Percentiles rank a stretch among this genome's conserved stretches.
phyloP scores from a whole-genome alignment of 2,329 filamentous ascomycete genomes.

The Penicillium sp. region DNA sequence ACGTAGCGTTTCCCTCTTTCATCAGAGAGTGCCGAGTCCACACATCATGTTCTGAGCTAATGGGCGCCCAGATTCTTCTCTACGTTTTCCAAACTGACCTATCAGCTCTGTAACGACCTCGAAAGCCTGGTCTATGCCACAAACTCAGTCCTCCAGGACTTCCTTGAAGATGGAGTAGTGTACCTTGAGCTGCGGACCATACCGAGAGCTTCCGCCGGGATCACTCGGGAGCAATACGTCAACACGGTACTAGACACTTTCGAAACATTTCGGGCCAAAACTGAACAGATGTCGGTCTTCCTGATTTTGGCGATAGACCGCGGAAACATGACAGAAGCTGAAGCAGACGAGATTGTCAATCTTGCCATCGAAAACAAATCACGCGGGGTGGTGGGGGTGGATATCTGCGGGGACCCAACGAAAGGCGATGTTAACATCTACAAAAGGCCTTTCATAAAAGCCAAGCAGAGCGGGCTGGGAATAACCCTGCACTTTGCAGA shows the following conservation, averaged over 20 bases:
- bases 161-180: constrained; percentile 65
- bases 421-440: constrained; percentile 60
- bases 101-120: constrained; percentile 65
- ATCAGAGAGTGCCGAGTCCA: neutral
- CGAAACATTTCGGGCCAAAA: constrained; percentile 44
- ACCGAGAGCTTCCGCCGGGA: constrained; percentile 59
- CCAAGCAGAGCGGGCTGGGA: constrained; percentile 54
- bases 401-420: constrained; percentile 73
- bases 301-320: constrained; percentile 75
- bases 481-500: constrained; percentile 79
- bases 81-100: constrained; percentile 75
- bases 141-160: constrained; percentile 61
- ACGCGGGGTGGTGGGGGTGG: constrained; percentile 65
- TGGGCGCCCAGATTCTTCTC: constrained; percentile 63
- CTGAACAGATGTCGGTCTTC: constrained; percentile 53
- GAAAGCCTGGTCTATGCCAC: constrained; percentile 61
- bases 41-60: neutral
- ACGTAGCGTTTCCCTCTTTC: constrained; percentile 54
- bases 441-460: constrained; percentile 55
- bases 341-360: constrained; percentile 61
- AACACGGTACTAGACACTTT: constrained; percentile 64
- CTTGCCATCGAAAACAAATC: constrained; percentile 56
- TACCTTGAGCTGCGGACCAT: constrained; percentile 81
- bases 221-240: constrained; percentile 64
- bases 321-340: constrained; percentile 53